These are phyloP conservation scores for Starmerella potacharoeniae DNA, from an alignment of 805 yeast species.

Conservation along the genomic window DNA sequence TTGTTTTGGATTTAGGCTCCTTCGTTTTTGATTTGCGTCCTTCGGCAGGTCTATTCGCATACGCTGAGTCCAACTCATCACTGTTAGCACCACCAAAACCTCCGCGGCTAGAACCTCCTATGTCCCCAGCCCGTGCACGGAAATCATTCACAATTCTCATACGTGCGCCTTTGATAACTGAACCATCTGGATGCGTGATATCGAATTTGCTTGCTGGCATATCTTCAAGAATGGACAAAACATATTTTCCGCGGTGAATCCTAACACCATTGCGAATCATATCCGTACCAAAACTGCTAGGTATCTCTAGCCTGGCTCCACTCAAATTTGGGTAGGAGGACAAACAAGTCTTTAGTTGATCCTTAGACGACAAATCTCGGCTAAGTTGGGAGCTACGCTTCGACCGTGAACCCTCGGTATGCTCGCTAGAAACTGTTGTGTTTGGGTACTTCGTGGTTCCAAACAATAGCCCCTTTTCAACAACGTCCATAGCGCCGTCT, in stretches of 20 bases:
- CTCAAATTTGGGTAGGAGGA: constrained; percentile 16
- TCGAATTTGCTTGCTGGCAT: constrained; percentile 18
- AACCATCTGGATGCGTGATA: constrained; percentile 23
- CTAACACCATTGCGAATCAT: constrained; percentile 29
- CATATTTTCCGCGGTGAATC: constrained; percentile 22
- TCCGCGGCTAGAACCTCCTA: neutral
- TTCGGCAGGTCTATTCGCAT: neutral
- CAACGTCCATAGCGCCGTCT: no score
- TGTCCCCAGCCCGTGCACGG: constrained; percentile 3
- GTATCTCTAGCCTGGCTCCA: constrained; percentile 23
- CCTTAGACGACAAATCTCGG: neutral
- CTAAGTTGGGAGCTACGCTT: neutral
- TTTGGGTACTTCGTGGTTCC: no score
- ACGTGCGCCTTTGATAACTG: constrained; percentile 11
- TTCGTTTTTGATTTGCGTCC: neutral
- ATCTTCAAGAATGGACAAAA: constrained; percentile 14
- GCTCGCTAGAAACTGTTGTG: no score
- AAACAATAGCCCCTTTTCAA: no score
- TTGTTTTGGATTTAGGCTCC: neutral
- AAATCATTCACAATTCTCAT: constrained; percentile 11
- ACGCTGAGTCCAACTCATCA: neutral
- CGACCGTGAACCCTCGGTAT: no score
- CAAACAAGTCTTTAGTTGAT: constrained; percentile 2
- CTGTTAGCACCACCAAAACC: neutral
- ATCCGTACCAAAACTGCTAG: constrained; percentile 27